Percentiles rank a stretch among this genome's conserved stretches.
Evolutionary conservation across 208 protist genomes (phyloP).

Genomic region (Balamuthia mandrillaris): DNA sequence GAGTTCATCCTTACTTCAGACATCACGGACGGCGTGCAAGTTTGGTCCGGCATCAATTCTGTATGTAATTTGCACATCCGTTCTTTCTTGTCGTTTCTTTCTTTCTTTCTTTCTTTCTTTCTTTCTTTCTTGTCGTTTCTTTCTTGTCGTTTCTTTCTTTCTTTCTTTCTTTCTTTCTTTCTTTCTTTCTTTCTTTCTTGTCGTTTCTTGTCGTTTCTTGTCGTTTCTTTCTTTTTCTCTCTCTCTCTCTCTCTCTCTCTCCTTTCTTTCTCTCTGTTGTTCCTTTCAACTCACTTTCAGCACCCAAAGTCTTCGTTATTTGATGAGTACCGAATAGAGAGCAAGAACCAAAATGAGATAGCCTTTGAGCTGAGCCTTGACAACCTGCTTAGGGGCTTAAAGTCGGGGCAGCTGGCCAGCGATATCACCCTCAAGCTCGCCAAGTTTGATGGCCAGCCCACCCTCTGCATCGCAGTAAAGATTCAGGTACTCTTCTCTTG

Average conservation of each 20-base stretch:
- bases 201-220: not conserved
- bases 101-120: not conserved
- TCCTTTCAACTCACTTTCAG: not conserved
- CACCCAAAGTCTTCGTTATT: constrained; percentile 39
- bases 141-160: not conserved
- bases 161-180: not conserved
- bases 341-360: constrained; percentile 56
- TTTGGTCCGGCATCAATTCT: constrained; percentile 36
- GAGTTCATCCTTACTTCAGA: constrained; percentile 39
- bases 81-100: not conserved
- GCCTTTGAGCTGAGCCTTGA: constrained; percentile 49
- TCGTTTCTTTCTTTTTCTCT: not conserved
- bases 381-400: constrained; percentile 43
- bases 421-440: constrained; percentile 41
- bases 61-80: not conserved
- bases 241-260: no score
- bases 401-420: constrained; percentile 12
- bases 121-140: not conserved
- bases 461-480: constrained; percentile 42
- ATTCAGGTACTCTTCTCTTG: not conserved
- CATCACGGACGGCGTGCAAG: constrained; percentile 34
- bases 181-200: not conserved
- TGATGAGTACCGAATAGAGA: constrained; percentile 47
- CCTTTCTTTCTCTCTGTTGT: no score
- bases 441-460: constrained; percentile 35